Conservation (phyloP, 2,329 filamentous ascomycete genomes). For the Aureobasidium sp. region DNA sequence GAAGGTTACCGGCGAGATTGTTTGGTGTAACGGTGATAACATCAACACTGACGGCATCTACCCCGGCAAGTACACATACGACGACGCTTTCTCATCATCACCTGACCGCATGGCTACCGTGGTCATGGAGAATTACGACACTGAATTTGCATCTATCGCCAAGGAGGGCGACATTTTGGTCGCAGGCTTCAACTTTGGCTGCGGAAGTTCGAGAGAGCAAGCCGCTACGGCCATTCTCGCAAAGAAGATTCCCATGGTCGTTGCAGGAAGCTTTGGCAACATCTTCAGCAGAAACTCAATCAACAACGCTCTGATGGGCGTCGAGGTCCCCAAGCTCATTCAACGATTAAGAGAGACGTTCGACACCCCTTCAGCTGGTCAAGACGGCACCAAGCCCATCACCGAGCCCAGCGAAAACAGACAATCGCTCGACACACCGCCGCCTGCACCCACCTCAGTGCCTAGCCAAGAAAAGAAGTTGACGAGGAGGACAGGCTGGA, state of each 20-base stretch:
- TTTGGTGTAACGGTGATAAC: slow-evolving; percentile 81
- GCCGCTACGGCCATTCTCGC: slow-evolving; percentile 82
- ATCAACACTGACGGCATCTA: slow-evolving; percentile 93
- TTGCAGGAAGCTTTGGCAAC: slow-evolving; percentile 74
- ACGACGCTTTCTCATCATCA: slow-evolving; percentile 70
- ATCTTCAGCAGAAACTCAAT: slow-evolving; percentile 75
- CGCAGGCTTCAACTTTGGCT: slow-evolving; percentile 82
- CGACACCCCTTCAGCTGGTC: slow-evolving; percentile 21
- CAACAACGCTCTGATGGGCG: slow-evolving; percentile 68
- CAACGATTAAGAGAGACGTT: slow-evolving; percentile 59
- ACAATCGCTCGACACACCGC: slow-evolving; percentile 46
- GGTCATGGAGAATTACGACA: slow-evolving; percentile 92
- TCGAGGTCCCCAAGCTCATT: slow-evolving; percentile 63
- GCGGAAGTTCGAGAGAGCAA: slow-evolving; percentile 73
- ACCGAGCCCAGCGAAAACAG: slow-evolving; percentile 47
- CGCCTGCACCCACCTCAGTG: slow-evolving; percentile 31
- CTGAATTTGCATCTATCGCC: slow-evolving; percentile 57
- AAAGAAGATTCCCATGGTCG: slow-evolving; percentile 70
- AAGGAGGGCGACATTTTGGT: slow-evolving; percentile 73
- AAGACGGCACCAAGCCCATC: slow-evolving; percentile 33
- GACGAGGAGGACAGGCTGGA: slow-evolving; percentile 77
- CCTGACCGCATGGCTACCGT: slow-evolving; percentile 76
- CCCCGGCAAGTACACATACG: slow-evolving; percentile 85
- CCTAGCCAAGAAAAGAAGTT: slow-evolving; percentile 46
- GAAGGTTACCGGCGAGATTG: slow-evolving; percentile 74